These are phyloP conservation scores for Penicillium salamii DNA, from an alignment of 495 filamentous ascomycete species.

Conservation along the genomic window DNA sequence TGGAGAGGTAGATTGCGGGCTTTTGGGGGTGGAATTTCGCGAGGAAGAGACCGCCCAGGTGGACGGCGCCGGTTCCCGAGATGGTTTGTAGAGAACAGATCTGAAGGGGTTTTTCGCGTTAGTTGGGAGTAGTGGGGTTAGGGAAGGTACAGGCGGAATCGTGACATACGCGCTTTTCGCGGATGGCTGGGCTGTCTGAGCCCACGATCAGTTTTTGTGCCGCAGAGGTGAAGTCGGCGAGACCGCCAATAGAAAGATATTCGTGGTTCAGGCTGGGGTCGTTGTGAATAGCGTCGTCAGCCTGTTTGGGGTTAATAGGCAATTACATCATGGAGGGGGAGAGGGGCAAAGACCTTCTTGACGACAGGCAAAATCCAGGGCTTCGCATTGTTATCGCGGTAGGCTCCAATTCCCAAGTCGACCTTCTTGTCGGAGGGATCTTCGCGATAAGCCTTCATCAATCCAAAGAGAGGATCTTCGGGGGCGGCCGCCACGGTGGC, in stretches of 20 bases:
- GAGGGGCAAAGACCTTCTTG: constrained; percentile 65
- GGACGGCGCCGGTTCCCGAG: constrained; percentile 58
- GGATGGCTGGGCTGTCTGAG: constrained; percentile 71
- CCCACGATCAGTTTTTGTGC: constrained; percentile 89
- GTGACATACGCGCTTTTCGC: constrained; percentile 75
- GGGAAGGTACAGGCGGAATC: background rate
- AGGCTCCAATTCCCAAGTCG: constrained; percentile 94
- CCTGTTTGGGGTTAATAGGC: constrained; percentile 49
- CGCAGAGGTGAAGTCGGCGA: constrained; percentile 77
- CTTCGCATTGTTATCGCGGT: constrained; percentile 91
- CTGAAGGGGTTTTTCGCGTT: constrained; percentile 13
- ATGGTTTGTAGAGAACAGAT: constrained; percentile 56
- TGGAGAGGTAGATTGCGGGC: constrained; percentile 81
- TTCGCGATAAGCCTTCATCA: constrained; percentile 83
- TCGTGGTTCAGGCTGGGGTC: constrained; percentile 94
- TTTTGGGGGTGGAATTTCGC: constrained; percentile 52
- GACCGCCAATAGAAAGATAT: constrained; percentile 94
- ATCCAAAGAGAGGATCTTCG: constrained; percentile 91
- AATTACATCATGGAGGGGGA: background rate
- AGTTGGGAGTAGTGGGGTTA: background rate
- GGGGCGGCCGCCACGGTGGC: constrained; percentile 85
- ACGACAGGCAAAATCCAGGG: constrained; percentile 98
- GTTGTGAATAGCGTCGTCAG: constrained; percentile 79
- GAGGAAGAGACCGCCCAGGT: constrained; percentile 56
- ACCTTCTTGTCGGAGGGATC: constrained; percentile 86